Conservation (phyloP, 768 basidiomycete genomes). For the Pulveroboletus sp. region DNA sequence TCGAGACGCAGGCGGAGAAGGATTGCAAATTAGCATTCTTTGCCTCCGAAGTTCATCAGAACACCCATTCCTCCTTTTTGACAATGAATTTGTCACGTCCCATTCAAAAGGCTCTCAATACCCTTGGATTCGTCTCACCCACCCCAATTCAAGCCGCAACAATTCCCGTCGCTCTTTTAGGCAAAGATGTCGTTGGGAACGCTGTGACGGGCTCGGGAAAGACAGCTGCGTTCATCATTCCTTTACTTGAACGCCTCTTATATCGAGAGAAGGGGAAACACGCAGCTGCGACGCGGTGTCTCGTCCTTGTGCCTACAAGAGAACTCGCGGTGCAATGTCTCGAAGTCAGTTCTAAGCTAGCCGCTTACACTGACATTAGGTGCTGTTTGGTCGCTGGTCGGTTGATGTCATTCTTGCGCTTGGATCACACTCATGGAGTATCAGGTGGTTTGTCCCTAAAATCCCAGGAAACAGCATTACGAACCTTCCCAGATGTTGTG, state of each 20-base stretch:
- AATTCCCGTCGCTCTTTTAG: slow-evolving; percentile 88
- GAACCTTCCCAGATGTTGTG: slow-evolving; percentile 86
- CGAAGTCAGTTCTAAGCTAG: slow-evolving; percentile 83
- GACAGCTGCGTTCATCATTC: slow-evolving; percentile 95
- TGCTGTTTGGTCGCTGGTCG: slow-evolving; percentile 90
- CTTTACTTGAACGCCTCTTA: slow-evolving; percentile 86
- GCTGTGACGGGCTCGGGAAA: slow-evolving; percentile 98
- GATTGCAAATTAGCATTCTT: slow-evolving; percentile 87
- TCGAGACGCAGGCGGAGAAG: slow-evolving; percentile 52
- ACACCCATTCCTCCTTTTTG: slow-evolving; percentile 74
- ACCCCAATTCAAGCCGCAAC: slow-evolving; percentile 96
- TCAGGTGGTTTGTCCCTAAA: slow-evolving; percentile 90
- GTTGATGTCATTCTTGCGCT: slow-evolving; percentile 11
- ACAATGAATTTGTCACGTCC: slow-evolving; percentile 96
- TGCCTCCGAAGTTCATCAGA: slow-evolving; percentile 50
- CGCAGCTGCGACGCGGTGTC: slow-evolving; percentile 81
- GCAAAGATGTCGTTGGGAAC: slow-evolving; percentile 93
- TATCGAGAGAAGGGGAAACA: slow-evolving; percentile 89
- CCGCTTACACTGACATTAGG: slow-evolving; percentile 82
- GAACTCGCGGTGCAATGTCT: slow-evolving; percentile 96
- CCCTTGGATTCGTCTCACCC: slow-evolving; percentile 74
- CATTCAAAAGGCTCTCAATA: slow-evolving; percentile 83
- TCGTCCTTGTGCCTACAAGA: slow-evolving; percentile 90
- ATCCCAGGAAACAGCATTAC: slow-evolving; percentile 80
- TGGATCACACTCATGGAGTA: slow-evolving; percentile 4